Evolutionary conservation across 2,329 filamentous ascomycete species (phyloP).

Genomic region (Colletotrichum sp.): DNA sequence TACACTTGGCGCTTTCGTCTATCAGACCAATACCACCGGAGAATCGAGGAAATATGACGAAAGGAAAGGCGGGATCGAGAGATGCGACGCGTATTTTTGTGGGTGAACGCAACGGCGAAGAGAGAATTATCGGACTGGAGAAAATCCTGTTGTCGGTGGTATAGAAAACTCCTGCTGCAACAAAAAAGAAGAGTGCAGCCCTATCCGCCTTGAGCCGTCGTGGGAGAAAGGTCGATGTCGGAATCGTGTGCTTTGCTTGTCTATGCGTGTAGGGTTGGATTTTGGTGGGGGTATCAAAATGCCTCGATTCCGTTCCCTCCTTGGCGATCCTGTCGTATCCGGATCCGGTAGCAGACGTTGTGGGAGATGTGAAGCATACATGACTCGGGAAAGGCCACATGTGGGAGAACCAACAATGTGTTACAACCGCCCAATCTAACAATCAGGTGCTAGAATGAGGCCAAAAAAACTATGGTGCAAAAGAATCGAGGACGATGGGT

Average conservation of each 20-base stretch:
- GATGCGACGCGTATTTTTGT: conserved; percentile 3
- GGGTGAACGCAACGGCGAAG: not conserved
- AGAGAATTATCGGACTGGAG: not conserved
- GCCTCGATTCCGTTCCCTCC: conserved; percentile 22
- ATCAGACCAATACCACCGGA: not conserved
- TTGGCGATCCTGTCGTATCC: conserved; percentile 18
- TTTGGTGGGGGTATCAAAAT: conserved; percentile 24
- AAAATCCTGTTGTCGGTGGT: conserved; percentile 3
- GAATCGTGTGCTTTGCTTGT: conserved; percentile 19
- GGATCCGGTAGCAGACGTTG: conserved; percentile 18
- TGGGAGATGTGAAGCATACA: conserved; percentile 23
- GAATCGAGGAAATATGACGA: conserved; percentile 3
- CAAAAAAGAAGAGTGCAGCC: not conserved
- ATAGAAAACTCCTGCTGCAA: conserved; percentile 17
- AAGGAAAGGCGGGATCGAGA: conserved; percentile 10
- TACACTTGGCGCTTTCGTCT: conserved; percentile 7
- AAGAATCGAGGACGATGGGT: conserved; percentile 10
- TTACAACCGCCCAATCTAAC: conserved; percentile 22
- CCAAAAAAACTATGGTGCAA: conserved; percentile 17
- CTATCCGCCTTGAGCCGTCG: conserved; percentile 1
- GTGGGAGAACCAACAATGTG: conserved; percentile 20
- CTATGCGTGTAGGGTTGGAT: conserved; percentile 19
- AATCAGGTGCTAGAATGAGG: conserved; percentile 11
- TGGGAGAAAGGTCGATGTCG: conserved; percentile 12
- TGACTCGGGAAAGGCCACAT: conserved; percentile 23